Evolutionary conservation across 345 rosid species (phyloP).

Genomic region (Gossypioides kirkii): DNA sequence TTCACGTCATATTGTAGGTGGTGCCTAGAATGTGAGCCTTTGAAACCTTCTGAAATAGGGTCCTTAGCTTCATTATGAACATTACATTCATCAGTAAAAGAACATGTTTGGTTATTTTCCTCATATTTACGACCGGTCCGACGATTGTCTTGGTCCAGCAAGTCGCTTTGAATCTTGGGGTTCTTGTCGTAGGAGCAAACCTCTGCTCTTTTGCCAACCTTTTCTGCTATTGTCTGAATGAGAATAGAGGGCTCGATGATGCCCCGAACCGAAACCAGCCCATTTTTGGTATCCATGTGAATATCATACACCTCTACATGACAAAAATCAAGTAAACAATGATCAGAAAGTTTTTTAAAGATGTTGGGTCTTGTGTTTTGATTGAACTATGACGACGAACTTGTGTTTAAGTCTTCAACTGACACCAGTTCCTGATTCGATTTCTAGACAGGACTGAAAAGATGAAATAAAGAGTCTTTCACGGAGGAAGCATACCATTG

Average conservation of each 20-base stretch:
- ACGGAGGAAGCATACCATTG: constrained; percentile 11
- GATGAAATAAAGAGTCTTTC: not conserved
- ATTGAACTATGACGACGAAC: no score
- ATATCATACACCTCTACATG: constrained; percentile 17
- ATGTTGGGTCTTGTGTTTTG: not conserved
- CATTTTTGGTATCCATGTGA: constrained; percentile 13
- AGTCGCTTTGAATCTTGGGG: not conserved
- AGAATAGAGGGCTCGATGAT: constrained; percentile 12
- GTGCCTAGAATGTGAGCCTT: not conserved
- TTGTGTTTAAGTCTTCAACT: no score
- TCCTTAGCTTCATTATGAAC: not conserved
- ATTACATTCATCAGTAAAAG: not conserved
- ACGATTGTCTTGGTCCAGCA: not conserved
- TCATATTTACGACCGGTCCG: not conserved
- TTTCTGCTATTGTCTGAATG: not conserved
- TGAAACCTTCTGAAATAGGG: not conserved
- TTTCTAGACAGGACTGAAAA: no score
- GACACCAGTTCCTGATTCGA: no score
- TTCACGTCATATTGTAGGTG: not conserved
- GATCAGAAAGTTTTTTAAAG: not conserved
- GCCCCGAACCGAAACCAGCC: constrained; percentile 18
- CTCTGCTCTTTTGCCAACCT: constrained; percentile 17
- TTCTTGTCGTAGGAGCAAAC: constrained; percentile 18
- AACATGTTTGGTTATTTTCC: not conserved
- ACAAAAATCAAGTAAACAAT: not conserved